Conservation (phyloP, 2,329 filamentous ascomycete species). For the Colletotrichum theobromicola region DNA sequence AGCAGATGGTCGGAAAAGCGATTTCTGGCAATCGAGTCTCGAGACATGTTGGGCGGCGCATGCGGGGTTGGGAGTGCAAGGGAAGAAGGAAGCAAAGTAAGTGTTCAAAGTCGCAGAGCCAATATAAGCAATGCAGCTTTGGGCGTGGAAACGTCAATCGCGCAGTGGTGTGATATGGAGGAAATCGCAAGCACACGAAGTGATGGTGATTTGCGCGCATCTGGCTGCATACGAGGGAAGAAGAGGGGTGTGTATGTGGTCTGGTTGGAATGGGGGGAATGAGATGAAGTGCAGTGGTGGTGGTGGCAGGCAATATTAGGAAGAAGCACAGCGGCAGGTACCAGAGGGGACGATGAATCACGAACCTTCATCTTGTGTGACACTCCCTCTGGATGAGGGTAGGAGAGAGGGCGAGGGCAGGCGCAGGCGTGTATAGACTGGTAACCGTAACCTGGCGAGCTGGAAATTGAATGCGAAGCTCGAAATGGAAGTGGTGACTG, state of each 20-base stretch:
- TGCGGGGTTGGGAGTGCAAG: constrained; percentile 15
- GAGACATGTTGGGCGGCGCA: constrained; percentile 18
- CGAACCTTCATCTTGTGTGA: constrained; percentile 26
- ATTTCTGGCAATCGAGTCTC: constrained; percentile 17
- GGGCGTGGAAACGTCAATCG: background rate
- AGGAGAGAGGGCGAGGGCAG: background rate
- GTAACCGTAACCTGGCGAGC: background rate
- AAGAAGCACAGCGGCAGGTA: constrained; percentile 1
- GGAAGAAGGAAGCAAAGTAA: constrained; percentile 14
- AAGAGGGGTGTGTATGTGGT: background rate
- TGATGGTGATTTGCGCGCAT: background rate
- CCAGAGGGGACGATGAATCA: constrained; percentile 5
- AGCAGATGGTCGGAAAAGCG: constrained; percentile 31
- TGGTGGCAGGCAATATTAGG: background rate
- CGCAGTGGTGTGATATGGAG: background rate
- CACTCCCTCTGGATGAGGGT: background rate
- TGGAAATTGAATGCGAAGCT: background rate
- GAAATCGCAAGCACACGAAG: background rate
- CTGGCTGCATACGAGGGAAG: background rate
- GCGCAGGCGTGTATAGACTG: background rate
- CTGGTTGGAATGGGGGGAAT: background rate
- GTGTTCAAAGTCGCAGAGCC: background rate
- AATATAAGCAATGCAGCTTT: background rate
- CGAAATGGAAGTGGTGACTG: background rate
- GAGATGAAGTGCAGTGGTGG: background rate